Evolutionary conservation across 2,329 filamentous ascomycete species (phyloP), one percentile per base, ranked within the genome.

Genomic region (Trichoderma harzianum): DNA sequence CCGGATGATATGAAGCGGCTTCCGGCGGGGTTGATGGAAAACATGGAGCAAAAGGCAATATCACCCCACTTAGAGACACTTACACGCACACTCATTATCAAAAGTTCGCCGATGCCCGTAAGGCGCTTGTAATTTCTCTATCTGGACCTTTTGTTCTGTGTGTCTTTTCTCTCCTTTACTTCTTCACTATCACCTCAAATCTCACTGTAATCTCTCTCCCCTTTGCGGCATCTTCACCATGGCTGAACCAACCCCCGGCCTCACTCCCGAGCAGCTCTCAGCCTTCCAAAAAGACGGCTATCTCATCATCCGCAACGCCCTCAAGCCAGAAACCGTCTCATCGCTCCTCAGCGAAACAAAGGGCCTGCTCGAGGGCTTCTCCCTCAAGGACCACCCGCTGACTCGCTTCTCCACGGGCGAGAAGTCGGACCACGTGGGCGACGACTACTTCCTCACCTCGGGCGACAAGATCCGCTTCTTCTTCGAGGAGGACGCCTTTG

Each of bases 391-490:
- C 72, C 96, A 98, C 82, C 95, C 96, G 1, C 91, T 98, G 87
- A 98, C 96, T 10, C 92, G 91, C 79, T 99, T 99, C 87, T 93
- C 92, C 34, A 98, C 95, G 0, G 95, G 95, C 76, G 91, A 83
- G 86, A 90, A 77, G 83, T 87, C 79, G 60, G 88, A 91, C 73
- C 95, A 98, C 83, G 93, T 98, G 12, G 95, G 95, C 74, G 96
- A 98, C 84, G 90, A 92, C 79, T 99, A 99, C 86, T 98, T 99
- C 84, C 89, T 98, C 3, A 87, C 86, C 1, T 96, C 92, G 3
- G 94, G 94, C 73, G 93, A 98, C 85, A 95, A 98, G 83, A 86
- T 98, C 73, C 92, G 94, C 72, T 98, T 97, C 87, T 98, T 98
- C 87, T 97, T 98, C 82, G 95, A 98, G 82, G 94, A 97, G 82